Conservation (phyloP, 2,329 filamentous ascomycete species). For the Cladophialophora chaetospira region DNA sequence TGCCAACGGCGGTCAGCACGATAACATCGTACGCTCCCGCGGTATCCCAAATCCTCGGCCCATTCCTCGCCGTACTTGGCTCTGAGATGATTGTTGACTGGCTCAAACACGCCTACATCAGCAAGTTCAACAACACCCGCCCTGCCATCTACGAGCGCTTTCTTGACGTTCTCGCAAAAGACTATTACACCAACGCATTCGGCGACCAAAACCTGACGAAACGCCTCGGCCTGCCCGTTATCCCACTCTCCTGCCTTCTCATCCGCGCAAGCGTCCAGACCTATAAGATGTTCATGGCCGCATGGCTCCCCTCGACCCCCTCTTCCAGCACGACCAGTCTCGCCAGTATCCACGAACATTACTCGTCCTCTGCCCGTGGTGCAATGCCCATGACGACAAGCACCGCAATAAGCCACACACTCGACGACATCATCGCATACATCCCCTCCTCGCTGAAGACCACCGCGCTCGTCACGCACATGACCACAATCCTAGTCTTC, state of each 20-base stretch:
- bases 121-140: conserved; percentile 97
- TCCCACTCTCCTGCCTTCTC: conserved; percentile 90
- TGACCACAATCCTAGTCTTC: conserved; percentile 84
- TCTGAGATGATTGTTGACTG: conserved; percentile 97
- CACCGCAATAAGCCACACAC: conserved; percentile 55
- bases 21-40: conserved; percentile 48
- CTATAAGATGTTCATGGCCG: conserved; percentile 96
- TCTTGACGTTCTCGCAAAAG: conserved; percentile 90
- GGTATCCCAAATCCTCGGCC: conserved; percentile 79
- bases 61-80: conserved; percentile 89
- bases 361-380: conserved; percentile 61
- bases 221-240: conserved; percentile 83
- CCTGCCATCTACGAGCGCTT: conserved; percentile 86
- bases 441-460: conserved; percentile 47
- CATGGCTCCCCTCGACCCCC: conserved; percentile 64
- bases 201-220: conserved; percentile 86
- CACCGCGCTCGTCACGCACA: conserved; percentile 45
- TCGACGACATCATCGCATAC: conserved; percentile 42
- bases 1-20: conserved; percentile 62
- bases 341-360: conserved; percentile 47
- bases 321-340: conserved; percentile 43
- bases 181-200: conserved; percentile 97
- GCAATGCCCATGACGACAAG: conserved; percentile 59
- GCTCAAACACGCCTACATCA: conserved; percentile 96
- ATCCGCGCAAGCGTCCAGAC: conserved; percentile 93